These are phyloP conservation scores for Sequoiadendron giganteum DNA, from an alignment of 75 land plant genomes.

Conservation along the genomic window DNA sequence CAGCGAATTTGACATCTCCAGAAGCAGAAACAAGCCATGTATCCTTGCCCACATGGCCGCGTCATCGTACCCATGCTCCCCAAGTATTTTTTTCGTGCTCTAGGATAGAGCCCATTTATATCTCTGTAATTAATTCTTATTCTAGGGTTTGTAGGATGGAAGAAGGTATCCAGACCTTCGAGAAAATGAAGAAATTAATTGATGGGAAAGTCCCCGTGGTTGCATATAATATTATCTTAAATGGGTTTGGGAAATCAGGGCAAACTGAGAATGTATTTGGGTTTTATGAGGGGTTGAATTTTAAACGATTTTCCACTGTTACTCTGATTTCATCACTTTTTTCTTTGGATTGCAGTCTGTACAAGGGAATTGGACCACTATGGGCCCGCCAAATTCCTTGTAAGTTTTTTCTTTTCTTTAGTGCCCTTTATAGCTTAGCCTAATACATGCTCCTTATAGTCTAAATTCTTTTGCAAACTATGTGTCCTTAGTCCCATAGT, in stretches of 20 bases:
- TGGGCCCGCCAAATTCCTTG: too few species aligned
- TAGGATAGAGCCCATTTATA: conserved; percentile 35
- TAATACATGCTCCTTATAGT: too few species aligned
- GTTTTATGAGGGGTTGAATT: conserved; percentile 31
- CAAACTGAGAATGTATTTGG: conserved; percentile 18
- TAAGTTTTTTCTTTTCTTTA: too few species aligned
- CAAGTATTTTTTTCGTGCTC: conserved; percentile 57
- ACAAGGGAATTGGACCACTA: too few species aligned
- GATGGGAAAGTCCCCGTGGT: conserved; percentile 51
- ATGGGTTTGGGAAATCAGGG: too few species aligned
- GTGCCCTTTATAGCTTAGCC: too few species aligned
- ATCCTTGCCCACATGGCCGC: conserved; percentile 44
- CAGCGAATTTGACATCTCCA: conserved; percentile 32
- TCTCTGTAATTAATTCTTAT: conserved; percentile 29
- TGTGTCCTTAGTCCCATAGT: too few species aligned
- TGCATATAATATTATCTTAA: conserved; percentile 48
- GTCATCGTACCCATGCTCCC: conserved; percentile 63
- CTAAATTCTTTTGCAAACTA: too few species aligned
- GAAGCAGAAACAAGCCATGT: conserved; percentile 47
- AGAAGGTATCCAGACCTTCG: conserved; percentile 40
- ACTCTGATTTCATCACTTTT: too few species aligned
- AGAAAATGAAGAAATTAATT: conserved; percentile 29
- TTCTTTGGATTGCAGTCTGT: too few species aligned
- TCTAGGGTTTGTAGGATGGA: conserved; percentile 31
- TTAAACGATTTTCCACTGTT: too few species aligned